phyloP scores from a whole-genome alignment of 108 stramenopile species.

The Cyclostephanos tholiformis region DNA sequence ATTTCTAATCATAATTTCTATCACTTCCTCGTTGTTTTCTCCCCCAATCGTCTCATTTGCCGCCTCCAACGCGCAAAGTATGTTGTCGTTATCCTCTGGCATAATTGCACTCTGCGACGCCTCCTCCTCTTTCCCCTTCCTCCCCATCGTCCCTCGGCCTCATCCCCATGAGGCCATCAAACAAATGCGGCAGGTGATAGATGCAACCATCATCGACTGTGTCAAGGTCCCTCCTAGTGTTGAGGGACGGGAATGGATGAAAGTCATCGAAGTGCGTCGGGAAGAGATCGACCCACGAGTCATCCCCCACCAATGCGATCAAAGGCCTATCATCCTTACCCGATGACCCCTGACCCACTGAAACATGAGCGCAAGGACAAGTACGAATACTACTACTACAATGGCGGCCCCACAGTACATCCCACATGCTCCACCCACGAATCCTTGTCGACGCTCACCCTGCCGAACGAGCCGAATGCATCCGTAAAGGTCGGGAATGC shows the following conservation, averaged over 20 bases:
- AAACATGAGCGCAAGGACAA: slow-evolving; percentile 6
- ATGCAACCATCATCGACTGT: slow-evolving; percentile 97
- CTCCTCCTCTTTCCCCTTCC: neutral
- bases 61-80: too few relatives aligned
- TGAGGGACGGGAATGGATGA: slow-evolving; percentile 95
- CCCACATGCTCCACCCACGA: slow-evolving; percentile 79
- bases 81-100: too few relatives aligned
- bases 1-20: too few relatives aligned
- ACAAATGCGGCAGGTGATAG: slow-evolving; percentile 59
- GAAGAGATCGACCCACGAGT: slow-evolving; percentile 96
- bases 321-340: slow-evolving; percentile 18
- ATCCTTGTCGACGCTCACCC: slow-evolving; percentile 82
- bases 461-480: slow-evolving; percentile 76
- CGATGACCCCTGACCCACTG: neutral
- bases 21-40: too few relatives aligned
- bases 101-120: too few relatives aligned
- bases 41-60: too few relatives aligned
- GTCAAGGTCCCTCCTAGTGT: slow-evolving; percentile 96
- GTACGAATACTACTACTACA: slow-evolving; percentile 3
- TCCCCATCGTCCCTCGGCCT: neutral
- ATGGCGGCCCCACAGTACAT: slow-evolving; percentile 8
- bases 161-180: slow-evolving; percentile 48
- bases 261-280: slow-evolving; percentile 84
- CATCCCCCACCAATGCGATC: slow-evolving; percentile 95
- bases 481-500: slow-evolving; percentile 96